Conservation (phyloP, 1,284 basidiomycete species). For the Cystobasidium slooffiae region DNA sequence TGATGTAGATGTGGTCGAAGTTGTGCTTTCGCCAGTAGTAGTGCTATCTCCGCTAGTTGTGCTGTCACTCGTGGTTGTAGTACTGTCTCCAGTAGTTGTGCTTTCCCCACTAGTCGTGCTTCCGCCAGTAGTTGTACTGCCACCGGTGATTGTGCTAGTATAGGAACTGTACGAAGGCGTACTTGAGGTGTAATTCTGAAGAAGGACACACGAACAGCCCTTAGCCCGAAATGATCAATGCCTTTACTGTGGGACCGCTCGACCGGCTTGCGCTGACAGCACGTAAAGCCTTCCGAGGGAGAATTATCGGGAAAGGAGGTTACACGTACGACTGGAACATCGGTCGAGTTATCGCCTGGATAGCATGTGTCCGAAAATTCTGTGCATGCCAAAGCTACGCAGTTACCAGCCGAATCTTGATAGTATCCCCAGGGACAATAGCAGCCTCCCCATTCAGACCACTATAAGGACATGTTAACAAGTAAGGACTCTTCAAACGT, state of each 20-base stretch:
- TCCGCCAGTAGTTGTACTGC: too few species aligned
- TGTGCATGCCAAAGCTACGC: background rate
- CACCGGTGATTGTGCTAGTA: constrained; percentile 1
- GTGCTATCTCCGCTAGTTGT: background rate
- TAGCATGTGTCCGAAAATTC: background rate
- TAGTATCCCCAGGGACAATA: constrained; percentile 6
- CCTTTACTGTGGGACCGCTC: background rate
- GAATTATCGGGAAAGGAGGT: too few species aligned
- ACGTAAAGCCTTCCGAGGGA: too few species aligned
- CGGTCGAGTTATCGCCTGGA: background rate
- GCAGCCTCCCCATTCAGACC: background rate
- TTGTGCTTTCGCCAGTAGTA: too few species aligned
- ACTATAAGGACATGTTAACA: background rate
- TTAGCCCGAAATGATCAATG: background rate
- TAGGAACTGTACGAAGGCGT: background rate
- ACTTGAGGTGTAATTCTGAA: constrained; percentile 5
- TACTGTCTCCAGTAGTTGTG: too few species aligned
- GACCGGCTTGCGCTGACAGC: too few species aligned
- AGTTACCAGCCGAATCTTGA: background rate
- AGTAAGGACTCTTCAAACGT: background rate
- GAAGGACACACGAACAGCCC: background rate
- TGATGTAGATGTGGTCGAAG: too few species aligned
- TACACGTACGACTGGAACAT: too few species aligned
- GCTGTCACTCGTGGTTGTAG: background rate
- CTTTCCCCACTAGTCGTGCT: too few species aligned